Base-by-base conservation (phyloP, 2,329 filamentous ascomycete species). In the Colletotrichum ledebouriae region DNA sequence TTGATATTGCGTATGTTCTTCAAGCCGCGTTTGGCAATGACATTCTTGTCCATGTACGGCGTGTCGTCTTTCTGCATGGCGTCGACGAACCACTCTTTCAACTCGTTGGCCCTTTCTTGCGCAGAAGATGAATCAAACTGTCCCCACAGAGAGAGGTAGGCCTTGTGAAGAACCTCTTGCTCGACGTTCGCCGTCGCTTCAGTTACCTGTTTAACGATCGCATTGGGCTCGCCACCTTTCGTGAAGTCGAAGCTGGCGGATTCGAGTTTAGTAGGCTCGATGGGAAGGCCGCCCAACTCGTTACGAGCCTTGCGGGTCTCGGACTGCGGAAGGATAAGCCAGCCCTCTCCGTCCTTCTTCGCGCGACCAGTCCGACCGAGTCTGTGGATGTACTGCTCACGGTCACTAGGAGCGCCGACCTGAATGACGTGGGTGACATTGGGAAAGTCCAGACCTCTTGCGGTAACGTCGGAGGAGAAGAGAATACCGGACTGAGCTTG, bases 371-470 rank as follows among this genome's bases (percentile, higher is more conserved):
- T 95, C 70, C 92, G 91, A 59, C 92, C 92, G 47, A 94, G 82
- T 67, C 92, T 89, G 78, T 94, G 92, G 67, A 94, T 91, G 75
- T 94, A 94, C 42, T 89, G 87, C 75, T 93, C 91, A 33, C 89
- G 85, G 70, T 87, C 86, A 4, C 83, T 80, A 2, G 92, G 90
- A 4, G 86, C 74, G 70, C 92, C 90, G 15, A 93, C 75, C 74
- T 94, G 92, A 67, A 94, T 89, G 70, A 94, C 92, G 74, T 94
- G 91, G n/a, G 90, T 92, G 22, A 94, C 92, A 60, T 89, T 84
- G 33, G 92, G 92, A 80, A 94, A 94, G 76, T 95, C 92, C 90
- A 95, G 94, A 72, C 92, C 92, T 78, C 92, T 86, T 12, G 92
- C 92, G 6, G 92, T 92, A 37, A 95, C 92, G 77, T 95, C 92